Base-by-base conservation (phyloP, 73 alveolate genomes). In the Breviolum minutum region DNA sequence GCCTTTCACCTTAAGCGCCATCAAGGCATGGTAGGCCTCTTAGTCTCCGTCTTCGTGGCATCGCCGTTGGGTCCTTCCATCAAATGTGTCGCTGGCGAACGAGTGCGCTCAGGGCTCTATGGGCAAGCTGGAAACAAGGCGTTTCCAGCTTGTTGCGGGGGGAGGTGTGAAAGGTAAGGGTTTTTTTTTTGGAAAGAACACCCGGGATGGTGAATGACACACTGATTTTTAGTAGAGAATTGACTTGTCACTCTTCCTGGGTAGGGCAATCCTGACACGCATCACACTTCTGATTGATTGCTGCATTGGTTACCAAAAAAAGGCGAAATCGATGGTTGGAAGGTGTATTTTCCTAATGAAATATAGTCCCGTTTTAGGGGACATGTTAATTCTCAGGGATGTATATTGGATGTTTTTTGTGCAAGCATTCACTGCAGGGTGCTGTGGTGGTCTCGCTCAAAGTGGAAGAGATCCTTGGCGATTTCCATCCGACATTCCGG, bases 121-220 rank as follows among this genome's bases (percentile, higher is more conserved):
- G 98, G 98, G 8, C 98, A 92, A 29, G 98, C 98, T 60, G 98
- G 98, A 11, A 92, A 92, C 98, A 92, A 92, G 98, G 98, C 79
- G 81, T 17, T 17, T 12, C 54, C 74, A n/a, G 24, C 87, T 22
- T 22, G 8, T 68, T 6, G 3, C 17, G 77, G 24, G 2, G 24
- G 2, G 3, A 40, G 3, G 3, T 40, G 54, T 40, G 54, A 40
- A 40, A 40, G 64, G 87, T 27, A 7, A 77, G 10, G 5, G 30
- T 9, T 10, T n/a, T 60, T n/a, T 60, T n/a, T 26, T 20, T 71
- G 29, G 0, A 73, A 73, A 9, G 82, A 17, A 24, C 24, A 2
- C 7, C 48, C 26, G 20, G 17, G 82, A 73, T 40, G 54, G 77
- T 68, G 17, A 24, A 73, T 3, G 30, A 73, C 27, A 16, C 27